Evolutionary conservation across 371 early-diverging fungal species (phyloP).

Genomic region (Mortierella sp.): DNA sequence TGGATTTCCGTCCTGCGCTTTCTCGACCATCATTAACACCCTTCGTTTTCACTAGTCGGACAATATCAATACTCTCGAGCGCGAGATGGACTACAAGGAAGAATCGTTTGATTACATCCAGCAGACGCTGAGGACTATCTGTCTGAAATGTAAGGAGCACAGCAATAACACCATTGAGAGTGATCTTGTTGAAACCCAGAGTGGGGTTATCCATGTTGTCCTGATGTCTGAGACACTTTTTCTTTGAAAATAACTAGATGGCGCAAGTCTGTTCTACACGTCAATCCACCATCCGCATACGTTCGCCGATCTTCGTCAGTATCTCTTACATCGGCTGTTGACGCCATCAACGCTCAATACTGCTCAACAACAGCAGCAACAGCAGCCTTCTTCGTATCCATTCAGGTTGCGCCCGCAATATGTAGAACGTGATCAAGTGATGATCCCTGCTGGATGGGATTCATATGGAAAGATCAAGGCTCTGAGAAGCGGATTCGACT

Average conservation of each 20-base stretch:
- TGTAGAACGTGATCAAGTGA: conserved; percentile 87
- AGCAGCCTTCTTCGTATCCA: conserved; percentile 58
- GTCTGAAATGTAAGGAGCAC: conserved; percentile 83
- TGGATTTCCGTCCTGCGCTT: not conserved
- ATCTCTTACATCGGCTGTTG: conserved; percentile 83
- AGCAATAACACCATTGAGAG: too few relatives aligned
- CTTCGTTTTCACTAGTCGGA: conserved; percentile 72
- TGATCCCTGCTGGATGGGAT: conserved; percentile 96
- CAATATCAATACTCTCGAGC: conserved; percentile 77
- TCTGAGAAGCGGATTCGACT: conserved; percentile 80
- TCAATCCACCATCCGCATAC: conserved; percentile 85
- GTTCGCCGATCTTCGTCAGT: conserved; percentile 79
- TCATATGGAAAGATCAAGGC: conserved; percentile 86
- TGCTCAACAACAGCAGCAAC: conserved; percentile 17
- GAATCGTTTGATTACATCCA: conserved; percentile 96
- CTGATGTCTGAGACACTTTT: too few relatives aligned
- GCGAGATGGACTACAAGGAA: conserved; percentile 88
- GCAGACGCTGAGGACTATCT: conserved; percentile 89
- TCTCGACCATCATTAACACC: not conserved
- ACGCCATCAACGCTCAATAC: conserved; percentile 55
- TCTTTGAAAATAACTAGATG: conserved; percentile 65
- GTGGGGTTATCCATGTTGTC: not conserved
- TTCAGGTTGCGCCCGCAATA: conserved; percentile 80
- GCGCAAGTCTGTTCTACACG: conserved; percentile 92
- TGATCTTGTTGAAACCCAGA: too few relatives aligned